These are phyloP conservation scores for Gossypium laxum DNA, from an alignment of 441 rosid species.

Conservation along the genomic window DNA sequence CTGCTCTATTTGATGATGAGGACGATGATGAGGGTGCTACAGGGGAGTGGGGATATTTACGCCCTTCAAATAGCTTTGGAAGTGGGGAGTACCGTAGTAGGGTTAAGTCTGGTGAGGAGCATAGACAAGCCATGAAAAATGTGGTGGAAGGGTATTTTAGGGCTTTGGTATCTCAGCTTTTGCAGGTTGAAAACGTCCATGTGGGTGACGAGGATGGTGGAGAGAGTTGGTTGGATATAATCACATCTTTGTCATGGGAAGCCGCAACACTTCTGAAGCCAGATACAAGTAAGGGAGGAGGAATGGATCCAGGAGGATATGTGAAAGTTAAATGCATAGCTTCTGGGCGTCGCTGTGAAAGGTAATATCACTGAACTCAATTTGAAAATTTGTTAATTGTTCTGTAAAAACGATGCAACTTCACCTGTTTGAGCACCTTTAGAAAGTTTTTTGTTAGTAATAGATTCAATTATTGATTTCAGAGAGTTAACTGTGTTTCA, in stretches of 20 bases:
- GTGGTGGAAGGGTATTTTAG: slow-evolving; percentile 71
- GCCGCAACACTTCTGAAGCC: slow-evolving; percentile 72
- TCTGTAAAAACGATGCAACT: not conserved
- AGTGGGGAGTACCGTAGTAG: slow-evolving; percentile 40
- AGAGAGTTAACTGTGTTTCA: not conserved
- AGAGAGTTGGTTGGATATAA: slow-evolving; percentile 64
- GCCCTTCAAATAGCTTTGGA: slow-evolving; percentile 48
- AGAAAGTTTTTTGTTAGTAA: slow-evolving; percentile 6
- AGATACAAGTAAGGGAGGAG: slow-evolving; percentile 63
- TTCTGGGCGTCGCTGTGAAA: slow-evolving; percentile 47
- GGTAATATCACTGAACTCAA: slow-evolving; percentile 33
- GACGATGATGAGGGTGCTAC: slow-evolving; percentile 44
- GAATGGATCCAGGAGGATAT: slow-evolving; percentile 79
- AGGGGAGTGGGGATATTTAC: slow-evolving; percentile 69
- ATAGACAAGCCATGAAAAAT: slow-evolving; percentile 47
- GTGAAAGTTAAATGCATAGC: slow-evolving; percentile 75
- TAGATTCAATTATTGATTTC: not conserved
- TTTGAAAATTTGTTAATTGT: slow-evolving; percentile 2
- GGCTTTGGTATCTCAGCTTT: slow-evolving; percentile 65
- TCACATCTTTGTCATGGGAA: slow-evolving; percentile 72
- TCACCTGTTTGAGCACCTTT: not conserved
- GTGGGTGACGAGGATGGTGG: slow-evolving; percentile 38
- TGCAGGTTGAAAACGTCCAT: slow-evolving; percentile 57
- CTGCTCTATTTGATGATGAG: slow-evolving; percentile 36
- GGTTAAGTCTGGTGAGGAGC: slow-evolving; percentile 46